A percentile compares a stretch with the other conserved stretches of the same genome.
These are phyloP conservation scores for Chrysoporthe austroafricana DNA, from an alignment of 2,329 filamentous ascomycete species.

Conservation along the genomic window DNA sequence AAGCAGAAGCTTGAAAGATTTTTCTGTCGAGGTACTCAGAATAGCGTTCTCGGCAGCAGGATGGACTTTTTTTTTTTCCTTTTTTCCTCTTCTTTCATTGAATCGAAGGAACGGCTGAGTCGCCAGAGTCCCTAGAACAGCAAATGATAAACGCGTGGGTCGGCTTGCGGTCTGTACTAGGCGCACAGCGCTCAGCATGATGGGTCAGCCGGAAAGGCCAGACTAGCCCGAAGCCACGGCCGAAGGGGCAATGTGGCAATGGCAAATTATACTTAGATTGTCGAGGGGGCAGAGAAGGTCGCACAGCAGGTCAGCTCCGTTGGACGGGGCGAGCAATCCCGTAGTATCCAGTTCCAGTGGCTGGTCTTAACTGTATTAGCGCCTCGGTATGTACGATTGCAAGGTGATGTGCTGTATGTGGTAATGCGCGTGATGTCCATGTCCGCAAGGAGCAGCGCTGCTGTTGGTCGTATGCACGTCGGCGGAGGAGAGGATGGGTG, in stretches of 20 bases:
- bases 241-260: conserved; percentile 7
- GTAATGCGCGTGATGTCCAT: conserved; percentile 5
- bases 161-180: not conserved
- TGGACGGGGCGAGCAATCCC: conserved; percentile 20
- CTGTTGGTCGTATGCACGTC: conserved; percentile 8
- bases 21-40: not conserved
- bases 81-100: not conserved
- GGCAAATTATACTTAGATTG: conserved; percentile 11
- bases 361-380: conserved; percentile 2
- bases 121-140: not conserved
- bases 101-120: conserved; percentile 1
- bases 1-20: not conserved
- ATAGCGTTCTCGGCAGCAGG: not conserved
- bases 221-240: conserved; percentile 7
- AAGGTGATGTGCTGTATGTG: conserved; percentile 1
- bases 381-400: conserved; percentile 1
- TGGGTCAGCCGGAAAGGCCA: not conserved
- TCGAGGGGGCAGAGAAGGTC: not conserved
- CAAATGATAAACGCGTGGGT: conserved; percentile 7
- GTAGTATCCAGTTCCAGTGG: conserved; percentile 2
- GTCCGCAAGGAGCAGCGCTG: not conserved
- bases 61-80: not conserved
- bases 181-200: not conserved
- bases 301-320: conserved; percentile 14
- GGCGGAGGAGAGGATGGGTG: not conserved